Base-by-base conservation (phyloP, 345 rosid genomes). In the Aquilaria sinensis region DNA sequence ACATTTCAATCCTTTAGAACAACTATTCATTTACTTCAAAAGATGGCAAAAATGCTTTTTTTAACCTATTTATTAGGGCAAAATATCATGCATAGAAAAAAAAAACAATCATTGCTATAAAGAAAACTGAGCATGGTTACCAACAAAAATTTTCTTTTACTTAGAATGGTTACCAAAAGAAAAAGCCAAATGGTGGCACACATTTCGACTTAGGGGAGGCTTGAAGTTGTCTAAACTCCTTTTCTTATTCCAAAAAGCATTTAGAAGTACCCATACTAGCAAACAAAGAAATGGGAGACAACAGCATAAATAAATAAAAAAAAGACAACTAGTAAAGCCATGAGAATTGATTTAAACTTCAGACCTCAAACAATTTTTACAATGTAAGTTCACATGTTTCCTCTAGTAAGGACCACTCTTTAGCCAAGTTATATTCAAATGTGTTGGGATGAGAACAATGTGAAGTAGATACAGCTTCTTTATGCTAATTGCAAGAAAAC, bases 381-480 rank as follows among this genome's bases (percentile, higher is more conserved):
- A 74, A 70, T 11, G 71, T 60, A 10, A 23, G 50, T 12, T 85
- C 76, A 11, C 60, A 60, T 77, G 79, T 84, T 59, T 80, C 81
- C 67, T 75, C 81, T 53, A 63, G 82, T 65, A 89, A 69, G 54
- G 76, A 68, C 99, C 99, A 95, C 11, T 85, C 96, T 76, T 82
- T 50, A n/a, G 97, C 96, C 96, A 91, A 74, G 41, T 91, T 96
- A 78, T 73, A 89, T 73, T 85, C 97, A 71, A 91, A 57, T 33
- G 84, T 87, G 72, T 91, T 95, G 10, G 90, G 85, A 70, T 95
- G 97, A 71, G 96, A 79, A 70, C 81, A 84, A 80, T 87, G 99
- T 32, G 99, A 85, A 53, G 94, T 88, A 75, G 96, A 80, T 60
- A 89, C 81, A 1, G 92, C 85, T 64, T 82, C 85, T 74, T 77